A percentile compares a stretch with the other conserved stretches of the same genome.
Conservation (phyloP, 1,284 basidiomycete genomes). For the Tremellales sp. region DNA sequence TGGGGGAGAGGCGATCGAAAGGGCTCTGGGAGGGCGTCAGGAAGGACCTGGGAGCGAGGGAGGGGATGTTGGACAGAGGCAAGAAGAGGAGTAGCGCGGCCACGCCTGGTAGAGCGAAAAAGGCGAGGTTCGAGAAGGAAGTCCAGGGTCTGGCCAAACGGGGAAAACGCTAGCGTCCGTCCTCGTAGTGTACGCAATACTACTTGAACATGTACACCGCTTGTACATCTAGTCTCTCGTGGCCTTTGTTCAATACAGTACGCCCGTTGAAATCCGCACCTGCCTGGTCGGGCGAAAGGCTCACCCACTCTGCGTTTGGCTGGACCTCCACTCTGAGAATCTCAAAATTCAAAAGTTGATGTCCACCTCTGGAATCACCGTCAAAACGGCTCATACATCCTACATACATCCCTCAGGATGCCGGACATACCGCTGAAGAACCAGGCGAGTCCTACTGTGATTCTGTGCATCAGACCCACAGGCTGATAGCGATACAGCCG, state of each 20-base stretch:
- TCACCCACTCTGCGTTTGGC: no score
- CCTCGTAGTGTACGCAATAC: no score
- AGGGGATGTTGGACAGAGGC: conserved; percentile 36
- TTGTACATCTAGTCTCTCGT: no score
- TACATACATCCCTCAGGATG: conserved; percentile 20
- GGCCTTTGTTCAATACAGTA: no score
- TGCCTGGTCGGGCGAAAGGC: no score
- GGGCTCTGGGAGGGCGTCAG: conserved; percentile 50
- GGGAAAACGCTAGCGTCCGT: no score
- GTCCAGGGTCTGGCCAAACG: conserved; percentile 48
- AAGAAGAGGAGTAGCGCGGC: conserved; percentile 47
- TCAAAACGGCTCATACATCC: background rate
- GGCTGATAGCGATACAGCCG: conserved; percentile 57
- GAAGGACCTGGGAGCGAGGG: conserved; percentile 57
- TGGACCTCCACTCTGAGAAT: background rate
- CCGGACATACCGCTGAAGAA: conserved; percentile 47
- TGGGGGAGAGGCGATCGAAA: conserved; percentile 56
- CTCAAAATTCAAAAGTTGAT: conserved; percentile 1
- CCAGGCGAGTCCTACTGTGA: conserved; percentile 24
- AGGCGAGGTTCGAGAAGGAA: conserved; percentile 70
- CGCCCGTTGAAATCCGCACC: no score
- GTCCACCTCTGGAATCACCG: no score
- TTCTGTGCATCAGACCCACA: background rate
- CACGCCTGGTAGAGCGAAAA: conserved; percentile 56
- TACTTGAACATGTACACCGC: no score